A percentile compares a stretch with the other conserved stretches of the same genome.
phyloP scores from a whole-genome alignment of 176 grass and related monocot species.

The Oryza nivara region DNA sequence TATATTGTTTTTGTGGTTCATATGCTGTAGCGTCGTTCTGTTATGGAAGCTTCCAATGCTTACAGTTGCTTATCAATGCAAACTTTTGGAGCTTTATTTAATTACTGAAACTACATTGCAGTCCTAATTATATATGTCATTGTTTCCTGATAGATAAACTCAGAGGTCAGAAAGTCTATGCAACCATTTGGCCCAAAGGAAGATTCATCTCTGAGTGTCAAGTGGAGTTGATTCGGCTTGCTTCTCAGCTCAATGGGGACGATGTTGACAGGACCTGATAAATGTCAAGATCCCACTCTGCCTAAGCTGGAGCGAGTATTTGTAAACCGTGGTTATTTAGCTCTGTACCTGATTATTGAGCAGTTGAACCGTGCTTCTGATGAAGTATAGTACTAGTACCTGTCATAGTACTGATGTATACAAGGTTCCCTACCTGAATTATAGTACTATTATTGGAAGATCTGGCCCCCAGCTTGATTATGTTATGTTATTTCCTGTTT shows the following conservation, averaged over 20 bases:
- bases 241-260: constrained; percentile 88
- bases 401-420: too few relatives aligned
- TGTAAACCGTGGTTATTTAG: constrained; percentile 39
- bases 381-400: neutral
- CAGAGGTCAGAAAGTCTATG: constrained; percentile 69
- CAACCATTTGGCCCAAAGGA: constrained; percentile 85
- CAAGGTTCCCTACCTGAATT: too few relatives aligned
- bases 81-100: neutral
- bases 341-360: constrained; percentile 38
- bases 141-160: constrained; percentile 65
- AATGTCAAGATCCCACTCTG: neutral
- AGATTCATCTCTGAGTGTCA: constrained; percentile 80
- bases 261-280: constrained; percentile 85
- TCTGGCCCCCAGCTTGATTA: neutral
- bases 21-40: too few relatives aligned
- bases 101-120: neutral
- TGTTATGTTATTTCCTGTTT: neutral
- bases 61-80: neutral
- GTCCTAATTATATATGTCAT: neutral
- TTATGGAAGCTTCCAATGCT: too few relatives aligned
- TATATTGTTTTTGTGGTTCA: constrained; percentile 17
- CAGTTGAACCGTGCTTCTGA: constrained; percentile 45
- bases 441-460: neutral
- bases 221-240: constrained; percentile 95
- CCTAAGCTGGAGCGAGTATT: constrained; percentile 28